These are phyloP conservation scores for Ophiostoma fasciatum DNA, from an alignment of 2,329 filamentous ascomycete genomes.

Conservation along the genomic window DNA sequence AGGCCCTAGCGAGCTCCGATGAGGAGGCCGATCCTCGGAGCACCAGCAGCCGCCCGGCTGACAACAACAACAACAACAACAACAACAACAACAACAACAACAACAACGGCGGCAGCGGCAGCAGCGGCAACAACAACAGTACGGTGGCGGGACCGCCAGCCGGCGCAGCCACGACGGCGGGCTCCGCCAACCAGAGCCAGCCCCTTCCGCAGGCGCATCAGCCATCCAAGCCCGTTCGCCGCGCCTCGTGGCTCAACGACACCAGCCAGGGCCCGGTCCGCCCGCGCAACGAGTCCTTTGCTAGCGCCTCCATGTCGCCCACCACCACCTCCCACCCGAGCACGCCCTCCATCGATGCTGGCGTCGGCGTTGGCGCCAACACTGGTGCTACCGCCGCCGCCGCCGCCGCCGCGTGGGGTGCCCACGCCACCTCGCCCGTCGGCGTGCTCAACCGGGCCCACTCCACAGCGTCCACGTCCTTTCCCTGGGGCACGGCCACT, in stretches of 20 bases:
- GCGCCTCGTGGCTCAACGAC: conserved; percentile 79
- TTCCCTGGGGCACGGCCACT: conserved; percentile 66
- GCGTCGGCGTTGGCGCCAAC: no score
- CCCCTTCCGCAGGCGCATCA: conserved; percentile 20
- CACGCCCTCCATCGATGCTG: conserved; percentile 57
- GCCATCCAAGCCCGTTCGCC: conserved; percentile 48
- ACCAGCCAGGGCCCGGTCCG: conserved; percentile 48
- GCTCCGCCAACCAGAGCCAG: conserved; percentile 21
- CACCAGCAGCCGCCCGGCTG: neutral
- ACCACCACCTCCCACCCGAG: conserved; percentile 60
- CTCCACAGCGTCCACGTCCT: conserved; percentile 29
- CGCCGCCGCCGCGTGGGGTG: conserved; percentile 31
- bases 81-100: neutral
- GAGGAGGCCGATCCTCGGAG: conserved; percentile 54
- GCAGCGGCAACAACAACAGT: no score
- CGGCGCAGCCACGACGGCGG: no score
- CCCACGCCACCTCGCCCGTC: conserved; percentile 33
- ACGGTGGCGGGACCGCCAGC: no score
- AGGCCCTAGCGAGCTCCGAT: conserved; percentile 85
- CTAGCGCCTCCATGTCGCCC: conserved; percentile 61
- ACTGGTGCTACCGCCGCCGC: neutral
- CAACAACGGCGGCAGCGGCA: no score
- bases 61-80: conserved; percentile 15
- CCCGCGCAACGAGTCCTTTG: conserved; percentile 63
- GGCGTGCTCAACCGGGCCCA: conserved; percentile 33